A percentile compares a stretch with the other conserved stretches of the same genome.
These are phyloP conservation scores for Paralagenidium karlingii DNA, from an alignment of 352 stramenopile genomes.

Conservation along the genomic window DNA sequence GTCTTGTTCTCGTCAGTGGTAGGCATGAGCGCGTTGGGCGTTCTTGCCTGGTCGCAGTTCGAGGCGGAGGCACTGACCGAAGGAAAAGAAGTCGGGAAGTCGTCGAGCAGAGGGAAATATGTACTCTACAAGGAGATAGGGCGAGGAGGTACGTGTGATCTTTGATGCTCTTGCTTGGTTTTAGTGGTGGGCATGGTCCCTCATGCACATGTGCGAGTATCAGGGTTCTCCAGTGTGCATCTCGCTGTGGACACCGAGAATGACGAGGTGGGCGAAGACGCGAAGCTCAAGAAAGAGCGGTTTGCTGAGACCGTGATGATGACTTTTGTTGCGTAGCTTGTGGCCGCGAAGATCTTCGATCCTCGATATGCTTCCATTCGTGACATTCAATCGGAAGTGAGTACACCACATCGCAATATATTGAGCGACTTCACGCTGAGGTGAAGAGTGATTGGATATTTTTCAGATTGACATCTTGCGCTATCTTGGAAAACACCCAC, in stretches of 20 bases:
- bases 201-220: too few species aligned
- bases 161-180: slow-evolving; percentile 1
- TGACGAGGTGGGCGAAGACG: slow-evolving; percentile 13
- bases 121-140: slow-evolving; percentile 47
- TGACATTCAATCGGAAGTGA: slow-evolving; percentile 47
- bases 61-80: too few species aligned
- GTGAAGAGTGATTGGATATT: background rate
- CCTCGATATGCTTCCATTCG: slow-evolving; percentile 35
- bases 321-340: slow-evolving; percentile 10
- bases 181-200: background rate
- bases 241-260: slow-evolving; percentile 43
- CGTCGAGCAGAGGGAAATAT: slow-evolving; percentile 38
- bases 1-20: too few species aligned
- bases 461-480: slow-evolving; percentile 45
- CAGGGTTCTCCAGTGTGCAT: slow-evolving; percentile 56
- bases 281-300: slow-evolving; percentile 1
- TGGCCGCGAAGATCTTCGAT: slow-evolving; percentile 70
- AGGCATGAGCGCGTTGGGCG: too few species aligned
- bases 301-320: background rate
- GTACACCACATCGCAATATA: background rate
- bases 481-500: slow-evolving; percentile 35
- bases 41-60: too few species aligned
- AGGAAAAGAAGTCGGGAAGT: too few species aligned
- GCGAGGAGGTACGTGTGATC: slow-evolving; percentile 23
- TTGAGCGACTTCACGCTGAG: background rate